Evolutionary conservation across 2,329 filamentous ascomycete genomes (phyloP), one percentile per base, ranked within the genome.

Genomic region (Beauveria bassiana): DNA sequence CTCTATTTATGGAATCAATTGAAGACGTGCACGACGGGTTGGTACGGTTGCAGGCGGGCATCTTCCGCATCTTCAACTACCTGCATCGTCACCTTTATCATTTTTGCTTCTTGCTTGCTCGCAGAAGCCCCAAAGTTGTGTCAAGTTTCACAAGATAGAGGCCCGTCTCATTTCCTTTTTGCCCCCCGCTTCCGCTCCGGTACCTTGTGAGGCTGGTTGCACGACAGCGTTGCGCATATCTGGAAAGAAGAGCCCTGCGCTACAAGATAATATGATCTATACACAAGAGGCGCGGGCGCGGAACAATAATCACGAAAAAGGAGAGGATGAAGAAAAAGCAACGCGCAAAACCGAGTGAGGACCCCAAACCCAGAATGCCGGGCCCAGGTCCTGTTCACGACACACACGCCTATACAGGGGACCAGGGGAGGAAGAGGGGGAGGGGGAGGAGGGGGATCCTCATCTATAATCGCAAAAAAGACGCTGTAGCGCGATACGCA

Each of bases 21-120:
- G 26, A 31, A 20, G 16, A 26, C 8, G 49, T 5, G 18, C 26
- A 40, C 10, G 10, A 38, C 45, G 55, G 55, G 45, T 58, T 50
- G 45, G 55, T 58, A 31, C 55, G 55, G 55, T 28, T 58, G 55
- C 20, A n/a, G 45, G 5, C 55, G 45, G 45, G 6, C 53, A 56
- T 57, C 28, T 34, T 24, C 54, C 20, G n/a, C 54, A 57, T 57
- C 54, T 24, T 28, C 42, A 24, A 8, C 16, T 38, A 38, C 34
- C 28, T 47, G 43, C 31, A 56, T 56, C 42, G 18, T 28, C 28
- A n/a, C 18, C 18, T n/a, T 18, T 5, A 8, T 53, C 20, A 34
- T 40, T 53, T 22, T 42, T 53, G 34, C 34, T 54, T 20, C 52
- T 28, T 51, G 26, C 38, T 55, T 55, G 52, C 38, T 9, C 24